phyloP scores from a whole-genome alignment of 768 basidiomycete genomes.

The Lentinus brumalis region DNA sequence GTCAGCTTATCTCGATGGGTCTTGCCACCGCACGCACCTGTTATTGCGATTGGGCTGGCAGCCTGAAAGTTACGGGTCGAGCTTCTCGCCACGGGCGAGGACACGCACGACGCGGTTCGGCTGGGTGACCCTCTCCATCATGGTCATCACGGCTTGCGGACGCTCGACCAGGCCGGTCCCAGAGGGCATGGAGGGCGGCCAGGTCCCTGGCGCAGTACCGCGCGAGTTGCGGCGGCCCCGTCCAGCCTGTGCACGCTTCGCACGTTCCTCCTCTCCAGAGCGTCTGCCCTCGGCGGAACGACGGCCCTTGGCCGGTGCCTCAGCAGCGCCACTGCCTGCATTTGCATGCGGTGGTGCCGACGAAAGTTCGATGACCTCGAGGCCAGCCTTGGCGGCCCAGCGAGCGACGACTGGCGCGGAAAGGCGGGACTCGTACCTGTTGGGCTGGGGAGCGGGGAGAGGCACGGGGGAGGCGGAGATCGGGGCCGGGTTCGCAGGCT shows the following conservation, averaged over 20 bases:
- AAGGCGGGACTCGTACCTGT: constrained; percentile 66
- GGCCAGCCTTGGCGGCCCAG: constrained; percentile 69
- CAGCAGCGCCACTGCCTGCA: not conserved
- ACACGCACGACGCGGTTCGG: constrained; percentile 77
- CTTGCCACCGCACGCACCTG: not conserved
- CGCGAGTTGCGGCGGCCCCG: constrained; percentile 28
- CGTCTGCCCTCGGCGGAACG: constrained; percentile 26
- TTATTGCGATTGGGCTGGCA: not conserved
- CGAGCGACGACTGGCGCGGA: constrained; percentile 60
- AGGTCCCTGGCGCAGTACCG: constrained; percentile 10
- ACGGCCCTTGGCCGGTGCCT: constrained; percentile 10
- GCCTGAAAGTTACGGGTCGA: constrained; percentile 48
- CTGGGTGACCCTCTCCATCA: constrained; percentile 78
- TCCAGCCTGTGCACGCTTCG: constrained; percentile 21
- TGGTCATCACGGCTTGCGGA: constrained; percentile 74
- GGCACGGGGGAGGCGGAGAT: constrained; percentile 55
- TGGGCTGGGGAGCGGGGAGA: constrained; percentile 59
- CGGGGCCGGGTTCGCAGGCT: constrained; percentile 14
- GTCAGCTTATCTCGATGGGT: too few species aligned
- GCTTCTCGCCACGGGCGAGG: constrained; percentile 82
- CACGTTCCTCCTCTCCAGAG: constrained; percentile 33
- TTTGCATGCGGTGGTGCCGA: constrained; percentile 32
- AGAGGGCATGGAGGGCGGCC: constrained; percentile 15
- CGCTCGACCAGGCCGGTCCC: constrained; percentile 64
- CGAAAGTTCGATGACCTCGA: constrained; percentile 58